Conservation (phyloP, 2,329 filamentous ascomycete species). For the Ophiostoma sp. region DNA sequence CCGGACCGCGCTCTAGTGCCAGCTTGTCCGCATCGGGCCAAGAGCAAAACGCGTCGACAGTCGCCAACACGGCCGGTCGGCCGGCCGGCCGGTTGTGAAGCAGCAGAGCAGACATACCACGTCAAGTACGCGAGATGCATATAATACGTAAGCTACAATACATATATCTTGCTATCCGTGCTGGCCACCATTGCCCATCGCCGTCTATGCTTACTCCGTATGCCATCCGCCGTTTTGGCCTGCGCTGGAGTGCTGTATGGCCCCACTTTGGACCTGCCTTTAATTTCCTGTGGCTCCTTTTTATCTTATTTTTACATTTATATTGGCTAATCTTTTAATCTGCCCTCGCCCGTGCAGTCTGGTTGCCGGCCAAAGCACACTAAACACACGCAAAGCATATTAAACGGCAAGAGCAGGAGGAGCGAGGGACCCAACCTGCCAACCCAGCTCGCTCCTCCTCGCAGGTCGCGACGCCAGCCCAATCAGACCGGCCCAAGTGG, state of each 20-base stretch:
- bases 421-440: too few species aligned
- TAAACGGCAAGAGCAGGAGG: too few species aligned
- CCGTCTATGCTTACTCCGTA: too few species aligned
- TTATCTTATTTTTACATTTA: slow-evolving; percentile 16
- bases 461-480: slow-evolving; percentile 21
- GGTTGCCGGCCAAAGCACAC: neutral
- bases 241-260: slow-evolving; percentile 14
- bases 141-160: too few species aligned
- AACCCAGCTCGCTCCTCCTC: neutral
- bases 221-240: slow-evolving; percentile 6
- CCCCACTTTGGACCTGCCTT: slow-evolving; percentile 19
- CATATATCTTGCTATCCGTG: too few species aligned
- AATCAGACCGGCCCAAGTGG: slow-evolving; percentile 17
- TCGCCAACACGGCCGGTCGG: neutral
- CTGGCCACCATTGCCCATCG: too few species aligned
- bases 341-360: neutral
- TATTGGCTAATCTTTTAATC: slow-evolving; percentile 14
- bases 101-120: too few species aligned
- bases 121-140: too few species aligned
- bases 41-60: slow-evolving; percentile 10
- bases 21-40: slow-evolving; percentile 6
- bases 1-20: slow-evolving; percentile 9
- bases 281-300: slow-evolving; percentile 20
- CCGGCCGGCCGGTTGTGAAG: too few species aligned
- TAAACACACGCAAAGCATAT: too few species aligned